Base-by-base conservation (phyloP, 805 yeast genomes). In the Myxozyma neglecta region DNA sequence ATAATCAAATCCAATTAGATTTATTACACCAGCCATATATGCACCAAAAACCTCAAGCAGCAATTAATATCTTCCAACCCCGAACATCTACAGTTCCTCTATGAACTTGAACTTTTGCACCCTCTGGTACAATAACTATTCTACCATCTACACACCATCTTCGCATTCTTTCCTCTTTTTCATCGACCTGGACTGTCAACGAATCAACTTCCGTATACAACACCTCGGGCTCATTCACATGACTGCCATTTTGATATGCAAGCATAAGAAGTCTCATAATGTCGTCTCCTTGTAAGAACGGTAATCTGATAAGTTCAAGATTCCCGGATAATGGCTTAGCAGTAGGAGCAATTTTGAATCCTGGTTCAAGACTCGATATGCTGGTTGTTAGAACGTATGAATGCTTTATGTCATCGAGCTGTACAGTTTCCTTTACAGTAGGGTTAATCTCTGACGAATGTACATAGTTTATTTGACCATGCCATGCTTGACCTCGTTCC, bases 121-220 rank as follows among this genome's bases (percentile, higher is more conserved):
- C 59, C 2, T 69, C 65, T 1, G 72, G 70, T 1, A 69, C 65
- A 13, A 69, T 63, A 14, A 81, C 70, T 1, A 83, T 85, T 18
- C 81, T 74, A 0, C 94, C 94, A 72, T 88, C 94, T 11, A 88
- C 70, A 69, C 93, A 88, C 71, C 86, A 79, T 35, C 70, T 50
- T 39, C 90, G 74, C 63, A 81, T 74, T n/a, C 75, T 69, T 11
- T 68, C 70, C 9, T 69, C 70, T 46, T 76, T 79, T 2, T 65
- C 61, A 6, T 70, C 72, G 6, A 67, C 58, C 0, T 70, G 59
- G 8, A 80, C 69, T 35, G 63, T 53, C 10, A 76, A 49, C 5
- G 63, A 54, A 4, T 56, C 63, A 9, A 83, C 67, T 35, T 69
- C 61, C 32, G 72, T 59, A 70, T 88, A 87, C 6, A 68, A 67